Evolutionary conservation across 768 basidiomycete species (phyloP).

Genomic region (Leccinum uliginosum): DNA sequence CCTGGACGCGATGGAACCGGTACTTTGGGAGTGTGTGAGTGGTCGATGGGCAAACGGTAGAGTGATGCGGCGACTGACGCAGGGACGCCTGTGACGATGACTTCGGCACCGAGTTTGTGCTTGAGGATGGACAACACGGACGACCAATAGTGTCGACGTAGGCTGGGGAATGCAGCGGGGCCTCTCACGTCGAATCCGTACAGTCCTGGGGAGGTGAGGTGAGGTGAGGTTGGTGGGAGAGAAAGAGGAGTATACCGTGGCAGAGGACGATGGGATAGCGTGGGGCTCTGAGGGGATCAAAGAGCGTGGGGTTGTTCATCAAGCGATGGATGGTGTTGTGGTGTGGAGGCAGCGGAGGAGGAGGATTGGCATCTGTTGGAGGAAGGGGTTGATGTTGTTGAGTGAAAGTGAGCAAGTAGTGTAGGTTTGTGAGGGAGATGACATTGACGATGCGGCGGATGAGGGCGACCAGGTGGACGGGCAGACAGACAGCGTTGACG

Average conservation of each 20-base stretch:
- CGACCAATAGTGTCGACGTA: constrained; percentile 93
- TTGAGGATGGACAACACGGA: constrained; percentile 79
- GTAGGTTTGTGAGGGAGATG: constrained; percentile 65
- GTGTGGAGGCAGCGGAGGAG: constrained; percentile 16
- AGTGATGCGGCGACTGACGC: constrained; percentile 47
- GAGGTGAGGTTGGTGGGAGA: neutral
- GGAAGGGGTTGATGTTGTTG: neutral
- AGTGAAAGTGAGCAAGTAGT: constrained; percentile 19
- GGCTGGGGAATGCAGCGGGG: constrained; percentile 72
- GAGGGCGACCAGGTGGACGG: constrained; percentile 55
- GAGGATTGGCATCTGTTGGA: neutral
- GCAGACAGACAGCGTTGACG: constrained; percentile 38
- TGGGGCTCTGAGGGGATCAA: constrained; percentile 72
- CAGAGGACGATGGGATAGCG: constrained; percentile 93
- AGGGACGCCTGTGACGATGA: constrained; percentile 94
- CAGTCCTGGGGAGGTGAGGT: constrained; percentile 52
- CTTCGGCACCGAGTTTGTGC: constrained; percentile 82
- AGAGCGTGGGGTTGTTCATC: constrained; percentile 72
- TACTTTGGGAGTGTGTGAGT: constrained; percentile 43
- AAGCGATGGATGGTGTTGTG: constrained; percentile 63
- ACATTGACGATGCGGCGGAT: constrained; percentile 65
- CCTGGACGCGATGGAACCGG: constrained; percentile 83
- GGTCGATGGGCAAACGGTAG: neutral
- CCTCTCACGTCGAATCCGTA: constrained; percentile 95
- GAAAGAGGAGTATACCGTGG: constrained; percentile 56